Evolutionary conservation across 2,329 filamentous ascomycete genomes (phyloP), one percentile per base, ranked within the genome.

Genomic region (Cladosporium sp.): DNA sequence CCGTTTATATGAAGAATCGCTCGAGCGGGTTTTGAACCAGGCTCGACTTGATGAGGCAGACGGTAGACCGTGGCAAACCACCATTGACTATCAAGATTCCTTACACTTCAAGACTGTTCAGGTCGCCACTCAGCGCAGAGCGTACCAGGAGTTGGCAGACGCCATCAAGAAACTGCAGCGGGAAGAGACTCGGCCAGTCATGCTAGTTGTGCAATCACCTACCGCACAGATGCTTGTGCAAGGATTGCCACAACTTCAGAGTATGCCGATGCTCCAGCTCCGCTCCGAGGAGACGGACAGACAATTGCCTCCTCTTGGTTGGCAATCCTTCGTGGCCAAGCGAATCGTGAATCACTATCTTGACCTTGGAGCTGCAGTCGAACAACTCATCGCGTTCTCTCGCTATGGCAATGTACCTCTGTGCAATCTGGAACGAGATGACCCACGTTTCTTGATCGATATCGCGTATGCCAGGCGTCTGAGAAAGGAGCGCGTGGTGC

Each of bases 381-480:
- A 90, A 39, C 92, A 99, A 74, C 80, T 99, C 17, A 88, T 91
- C 24, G 87, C 91, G 47, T 83, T 99, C 56, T 89, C 94, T 48
- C 83, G 91, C 61, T 97, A 97, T 70, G 94, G 94, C 24, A 91
- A 97, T 70, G 85, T 99, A 4, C 94, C 94, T 1, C 80, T 99
- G 7, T 97, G 94, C 74, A 99, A 99, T 66, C 77, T 99, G 32
- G 94, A 97, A 71, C 87, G 87, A 42, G 94, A 97, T 64, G 94
- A 99, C 66, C 93, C 94, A 25, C 85, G 91, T 3, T 97, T 94
- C 76, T 77, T 99, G 56, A 99, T 99, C 65, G 94, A 99, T 70
- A 85, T 99, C 56, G 90, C 93, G 0, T 99, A 97, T 71, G 94
- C 94, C 0, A 82, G 95, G 57, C 84, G 92, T 17, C 77, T 99